Base-by-base conservation (phyloP, 1,284 basidiomycete species). In the Xerocomus amazonicus region DNA sequence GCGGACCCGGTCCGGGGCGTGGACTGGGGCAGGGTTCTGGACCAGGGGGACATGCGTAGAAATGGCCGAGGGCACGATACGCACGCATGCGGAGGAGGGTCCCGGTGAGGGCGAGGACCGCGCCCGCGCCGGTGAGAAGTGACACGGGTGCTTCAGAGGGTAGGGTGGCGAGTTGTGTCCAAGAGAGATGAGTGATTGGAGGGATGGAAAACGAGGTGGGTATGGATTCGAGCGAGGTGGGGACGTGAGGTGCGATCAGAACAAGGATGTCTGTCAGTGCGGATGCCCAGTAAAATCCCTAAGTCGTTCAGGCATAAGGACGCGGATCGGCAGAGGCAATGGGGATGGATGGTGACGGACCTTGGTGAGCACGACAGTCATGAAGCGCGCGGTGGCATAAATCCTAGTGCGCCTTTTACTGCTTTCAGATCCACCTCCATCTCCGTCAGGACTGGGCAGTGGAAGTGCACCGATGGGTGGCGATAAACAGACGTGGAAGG, bases 231-330 rank as follows among this genome's bases (percentile, higher is more conserved):
- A 31, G 31, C 6, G 49, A 35, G 0, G 43, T 19, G 5, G 43
- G 42, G 14, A 59, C n/a, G 39, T 51, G 31, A 2, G 55, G 52
- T 7, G 43, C 38, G 12, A 61, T 45, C 10, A 57, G 35, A 41
- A 51, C 9, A 27, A 50, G 14, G 0, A 44, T 44, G 37, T 62
- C 61, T 3, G 44, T 32, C 38, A 65, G 13, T 7, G 61, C 31
- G 1, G 57, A 47, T 7, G 45, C 33, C 63, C 60, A 62, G 40
- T 50, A 65, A 28, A 65, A 10, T 17, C 56, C 56, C 61, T 65
- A n/a, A 12, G 28, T 9, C 19, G 19, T 23, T 23, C 29, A 26
- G 28, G n/a, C 7, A 16, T 41, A 27, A 41, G 19, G 23, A 17
- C 36, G 45, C 35, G 36, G 17, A 6, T 27, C 13, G 51, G 41